Base-by-base conservation (phyloP, 2,329 filamentous ascomycete species). In the Aspergillus amoenus region DNA sequence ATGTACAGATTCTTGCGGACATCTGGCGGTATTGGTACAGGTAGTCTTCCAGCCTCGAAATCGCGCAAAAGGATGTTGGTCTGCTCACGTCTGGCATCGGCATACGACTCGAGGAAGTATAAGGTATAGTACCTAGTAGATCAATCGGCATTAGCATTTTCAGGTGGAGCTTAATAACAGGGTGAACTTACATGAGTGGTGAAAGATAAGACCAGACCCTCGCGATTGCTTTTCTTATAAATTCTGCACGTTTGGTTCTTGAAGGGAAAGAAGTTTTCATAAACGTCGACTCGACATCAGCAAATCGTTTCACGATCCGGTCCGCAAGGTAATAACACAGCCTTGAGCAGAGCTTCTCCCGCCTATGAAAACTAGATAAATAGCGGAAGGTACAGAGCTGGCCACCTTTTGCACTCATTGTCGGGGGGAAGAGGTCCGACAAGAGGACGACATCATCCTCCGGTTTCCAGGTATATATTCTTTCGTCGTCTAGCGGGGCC, bases 371-470 rank as follows among this genome's bases (percentile, higher is more conserved):
- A 32, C 68, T 69, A 59, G 71, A 65, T 27, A 78, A 56, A 62
- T 78, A 78, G 60, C 70, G 67, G 52, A 76, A 78, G 2, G 74
- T 75, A 57, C 76, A 78, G 42, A 73, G 63, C 54, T 75, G 68
- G 11, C 70, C 72, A 18, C 72, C 70, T 41, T 69, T 68, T 11
- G 70, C 69, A 41, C 70, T 71, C 40, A 69, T 71, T 5, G 68
- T 61, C 0, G 76, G 76, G 5, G 73, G 75, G 48, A 78, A 78
- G 7, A 78, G 64, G 59, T 78, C 76, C 11, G 75, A 77, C 15
- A 78, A 64, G 22, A 78, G 69, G 39, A 78, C 71, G 37, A 76
- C 74, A 64, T 78, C 74, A 56, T 78, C 75, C 59, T 75, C 68
- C 4, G 76, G 74, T 40, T 73, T 73, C 44, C 74, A 68, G 34